Evolutionary conservation across 2,329 filamentous ascomycete genomes (phyloP).

Genomic region (Apiospora arundinis): DNA sequence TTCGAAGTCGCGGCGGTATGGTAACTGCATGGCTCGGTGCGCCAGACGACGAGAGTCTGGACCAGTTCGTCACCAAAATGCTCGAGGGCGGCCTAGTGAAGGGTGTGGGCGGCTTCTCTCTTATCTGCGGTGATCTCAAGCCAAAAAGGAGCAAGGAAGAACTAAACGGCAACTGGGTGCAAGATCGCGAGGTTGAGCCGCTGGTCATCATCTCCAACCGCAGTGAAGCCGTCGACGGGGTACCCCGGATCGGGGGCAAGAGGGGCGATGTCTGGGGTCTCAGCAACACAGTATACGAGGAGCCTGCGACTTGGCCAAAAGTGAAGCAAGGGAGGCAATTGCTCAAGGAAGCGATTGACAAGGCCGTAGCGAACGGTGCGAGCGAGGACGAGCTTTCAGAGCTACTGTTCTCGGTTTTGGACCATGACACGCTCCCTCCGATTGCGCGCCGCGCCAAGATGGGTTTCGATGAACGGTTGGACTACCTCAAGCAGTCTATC

Average conservation of each 20-base stretch:
- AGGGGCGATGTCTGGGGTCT: constrained; percentile 62
- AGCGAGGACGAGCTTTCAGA: constrained; percentile 57
- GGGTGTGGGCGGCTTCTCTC: constrained; percentile 70
- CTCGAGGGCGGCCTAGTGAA: constrained; percentile 60
- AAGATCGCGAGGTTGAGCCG: constrained; percentile 45
- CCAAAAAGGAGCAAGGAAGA: constrained; percentile 28
- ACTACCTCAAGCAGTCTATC: constrained; percentile 62
- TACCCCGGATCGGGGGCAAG: constrained; percentile 63
- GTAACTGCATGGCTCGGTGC: constrained; percentile 67
- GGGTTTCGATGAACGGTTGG: constrained; percentile 60
- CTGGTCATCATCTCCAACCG: constrained; percentile 70
- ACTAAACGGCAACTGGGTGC: constrained; percentile 27
- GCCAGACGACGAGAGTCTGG: constrained; percentile 52
- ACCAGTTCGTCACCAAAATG: constrained; percentile 58
- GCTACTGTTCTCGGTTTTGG: constrained; percentile 60
- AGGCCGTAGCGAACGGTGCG: constrained; percentile 44
- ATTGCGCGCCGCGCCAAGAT: constrained; percentile 41
- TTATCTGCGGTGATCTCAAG: constrained; percentile 68
- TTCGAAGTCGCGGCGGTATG: constrained; percentile 67
- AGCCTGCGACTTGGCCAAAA: constrained; percentile 66
- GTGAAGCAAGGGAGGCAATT: constrained; percentile 58
- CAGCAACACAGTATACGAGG: constrained; percentile 66
- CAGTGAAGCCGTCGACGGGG: constrained; percentile 56
- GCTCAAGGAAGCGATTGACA: constrained; percentile 49
- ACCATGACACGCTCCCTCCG: constrained; percentile 61